Conservation (phyloP, 2,329 filamentous ascomycete species). For the Thelonectria discophora region DNA sequence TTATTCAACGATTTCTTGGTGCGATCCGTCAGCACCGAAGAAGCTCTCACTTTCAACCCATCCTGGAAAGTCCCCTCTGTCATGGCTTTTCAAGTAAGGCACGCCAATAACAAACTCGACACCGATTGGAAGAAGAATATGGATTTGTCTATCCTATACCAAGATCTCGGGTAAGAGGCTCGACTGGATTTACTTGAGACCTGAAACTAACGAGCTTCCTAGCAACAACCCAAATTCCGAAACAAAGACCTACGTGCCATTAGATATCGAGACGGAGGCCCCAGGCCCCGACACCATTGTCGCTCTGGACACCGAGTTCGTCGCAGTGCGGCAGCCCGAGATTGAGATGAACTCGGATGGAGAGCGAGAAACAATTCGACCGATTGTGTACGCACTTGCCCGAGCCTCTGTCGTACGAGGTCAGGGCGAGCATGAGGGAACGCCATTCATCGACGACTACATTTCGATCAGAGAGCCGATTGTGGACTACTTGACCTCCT, state of each 20-base stretch:
- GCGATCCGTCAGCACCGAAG: constrained; percentile 77
- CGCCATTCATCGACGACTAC: constrained; percentile 97
- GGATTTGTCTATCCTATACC: constrained; percentile 85
- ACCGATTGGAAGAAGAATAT: constrained; percentile 85
- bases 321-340: constrained; percentile 89
- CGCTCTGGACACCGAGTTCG: constrained; percentile 96
- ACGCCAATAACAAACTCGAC: constrained; percentile 83
- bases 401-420: constrained; percentile 91
- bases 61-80: constrained; percentile 94
- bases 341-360: constrained; percentile 97
- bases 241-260: constrained; percentile 66
- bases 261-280: constrained; percentile 68
- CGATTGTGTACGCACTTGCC: constrained; percentile 90
- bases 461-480: constrained; percentile 90
- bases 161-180: constrained; percentile 64
- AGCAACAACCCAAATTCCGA: constrained; percentile 52
- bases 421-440: constrained; percentile 77
- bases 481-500: constrained; percentile 93
- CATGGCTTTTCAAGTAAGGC: constrained; percentile 84
- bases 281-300: constrained; percentile 79
- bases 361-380: constrained; percentile 86
- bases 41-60: constrained; percentile 89
- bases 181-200: background rate
- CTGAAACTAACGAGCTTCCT: constrained; percentile 23
- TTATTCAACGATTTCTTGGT: constrained; percentile 98